phyloP scores from a whole-genome alignment of 768 basidiomycete genomes.

The Lenzites betulinus region DNA sequence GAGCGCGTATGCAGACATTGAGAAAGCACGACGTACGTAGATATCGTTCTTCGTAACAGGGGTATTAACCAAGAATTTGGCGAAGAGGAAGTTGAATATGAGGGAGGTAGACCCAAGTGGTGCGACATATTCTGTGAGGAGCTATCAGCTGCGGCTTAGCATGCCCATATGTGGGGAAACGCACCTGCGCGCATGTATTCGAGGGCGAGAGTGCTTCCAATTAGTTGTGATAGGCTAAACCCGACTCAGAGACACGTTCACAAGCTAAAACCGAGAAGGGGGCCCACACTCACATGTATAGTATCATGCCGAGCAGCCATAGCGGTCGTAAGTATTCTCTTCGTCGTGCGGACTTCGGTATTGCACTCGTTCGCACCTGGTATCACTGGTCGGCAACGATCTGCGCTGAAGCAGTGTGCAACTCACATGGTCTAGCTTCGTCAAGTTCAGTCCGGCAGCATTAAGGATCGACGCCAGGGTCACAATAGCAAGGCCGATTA shows the following conservation, averaged over 20 bases:
- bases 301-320: constrained; percentile 89
- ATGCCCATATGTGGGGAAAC: constrained; percentile 19
- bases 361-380: constrained; percentile 68
- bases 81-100: constrained; percentile 96
- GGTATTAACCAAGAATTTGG: constrained; percentile 83
- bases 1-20: not conserved
- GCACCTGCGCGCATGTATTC: constrained; percentile 85
- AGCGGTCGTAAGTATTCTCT: constrained; percentile 82
- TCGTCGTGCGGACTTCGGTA: constrained; percentile 75
- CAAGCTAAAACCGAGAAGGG: not conserved
- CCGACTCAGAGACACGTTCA: not conserved
- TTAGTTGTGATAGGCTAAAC: constrained; percentile 74
- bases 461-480: constrained; percentile 83
- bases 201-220: constrained; percentile 84
- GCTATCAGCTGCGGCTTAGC: not conserved
- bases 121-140: constrained; percentile 82
- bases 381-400: no score
- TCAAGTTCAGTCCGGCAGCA: constrained; percentile 91
- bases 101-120: constrained; percentile 92
- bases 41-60: constrained; percentile 85
- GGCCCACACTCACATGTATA: constrained; percentile 75
- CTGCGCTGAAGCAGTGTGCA: not conserved
- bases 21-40: constrained; percentile 50
- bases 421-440: constrained; percentile 84
- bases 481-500: constrained; percentile 86